Base-by-base conservation (phyloP, 2,329 filamentous ascomycete species). In the Trichoderma koningii region DNA sequence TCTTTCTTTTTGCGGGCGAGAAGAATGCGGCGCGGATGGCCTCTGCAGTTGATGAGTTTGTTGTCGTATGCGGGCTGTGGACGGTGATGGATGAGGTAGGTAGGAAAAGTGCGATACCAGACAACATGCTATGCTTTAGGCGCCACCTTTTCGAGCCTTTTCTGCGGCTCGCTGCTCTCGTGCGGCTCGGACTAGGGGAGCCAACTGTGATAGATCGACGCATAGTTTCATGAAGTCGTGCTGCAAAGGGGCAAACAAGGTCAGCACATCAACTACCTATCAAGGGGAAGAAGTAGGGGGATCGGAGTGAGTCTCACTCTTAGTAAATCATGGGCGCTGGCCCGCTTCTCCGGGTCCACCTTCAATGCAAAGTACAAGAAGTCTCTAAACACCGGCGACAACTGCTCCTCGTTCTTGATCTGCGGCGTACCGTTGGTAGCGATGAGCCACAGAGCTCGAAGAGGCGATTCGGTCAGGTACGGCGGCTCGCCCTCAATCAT, bases 401-500 rank as follows among this genome's bases (percentile, higher is more conserved):
- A 78, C 55, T 89, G 88, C 64, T 93, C 87, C 77, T 96, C 92
- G 69, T 97, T 93, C 80, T 98, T 98, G 79, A 99, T 96, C 61
- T 89, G 84, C 2, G 95, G 95, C 17, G 95, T 98, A 55, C 95
- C 95, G 74, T 97, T 97, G 41, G 95, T 98, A 62, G 95, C 95
- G 76, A 99, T 99, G 71, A 99, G 80, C 84, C 95, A 99, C 44
- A 99, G 83, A 1, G 95, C 95, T 67, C 94, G 88, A 26, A 99
- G 83, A 5, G 95, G 95, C 44, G 92, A 96, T 77, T 99, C 95
- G 45, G 93, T 98, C 66, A 99, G 83, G 75, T 98, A 99, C 26
- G 95, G 95, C 14, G 95, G 95, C 77, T 98, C 95, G 75, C 94
- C 95, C 79, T 98, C 95, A 69, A 99, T 97, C 95, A 99, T 99